These are phyloP conservation scores for Cladosporium halotolerans DNA, from an alignment of 2,329 filamentous ascomycete species.

Conservation along the genomic window DNA sequence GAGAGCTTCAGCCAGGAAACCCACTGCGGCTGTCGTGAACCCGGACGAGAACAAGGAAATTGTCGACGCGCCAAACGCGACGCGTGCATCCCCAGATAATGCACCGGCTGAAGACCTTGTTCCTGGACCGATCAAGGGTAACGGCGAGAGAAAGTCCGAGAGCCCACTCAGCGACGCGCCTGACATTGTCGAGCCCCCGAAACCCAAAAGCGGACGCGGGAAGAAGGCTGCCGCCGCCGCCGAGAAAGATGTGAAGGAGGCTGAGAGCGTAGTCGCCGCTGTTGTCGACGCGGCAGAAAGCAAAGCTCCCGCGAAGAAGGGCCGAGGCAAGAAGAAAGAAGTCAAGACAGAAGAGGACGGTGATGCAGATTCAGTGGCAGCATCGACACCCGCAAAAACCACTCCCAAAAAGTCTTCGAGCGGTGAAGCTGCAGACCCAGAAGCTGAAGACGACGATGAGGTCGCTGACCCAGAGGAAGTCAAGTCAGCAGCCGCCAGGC, in stretches of 20 bases:
- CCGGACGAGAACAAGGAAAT: constrained; percentile 34
- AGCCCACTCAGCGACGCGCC: constrained; percentile 32
- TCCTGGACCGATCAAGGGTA: constrained; percentile 21
- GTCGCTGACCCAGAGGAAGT: constrained; percentile 52
- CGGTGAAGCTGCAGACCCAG: constrained; percentile 39
- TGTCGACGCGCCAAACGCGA: constrained; percentile 36
- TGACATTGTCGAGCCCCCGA: constrained; percentile 26
- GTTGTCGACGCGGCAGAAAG: constrained; percentile 12
- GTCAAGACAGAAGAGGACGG: constrained; percentile 13
- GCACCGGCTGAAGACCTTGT: constrained; percentile 28
- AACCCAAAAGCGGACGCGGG: constrained; percentile 19
- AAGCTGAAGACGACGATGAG: constrained; percentile 46
- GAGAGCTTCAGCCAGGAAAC: constrained; percentile 15
- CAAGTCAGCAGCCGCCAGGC: constrained; percentile 53
- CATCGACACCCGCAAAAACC: constrained; percentile 19
- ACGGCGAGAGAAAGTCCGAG: constrained; percentile 19
- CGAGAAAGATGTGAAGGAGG: constrained; percentile 15
- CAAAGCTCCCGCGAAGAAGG: constrained; percentile 13
- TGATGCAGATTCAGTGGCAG: constrained; percentile 9
- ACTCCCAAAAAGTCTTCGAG: constrained; percentile 17
- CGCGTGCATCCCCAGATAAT: constrained; percentile 40
- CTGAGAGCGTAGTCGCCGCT: constrained; percentile 15
- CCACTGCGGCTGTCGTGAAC: constrained; percentile 18
- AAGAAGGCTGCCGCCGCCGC: constrained; percentile 16
- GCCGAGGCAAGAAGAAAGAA: constrained; percentile 10